Base-by-base conservation (phyloP, 2,329 filamentous ascomycete species). In the Pochonia chlamydosporia region DNA sequence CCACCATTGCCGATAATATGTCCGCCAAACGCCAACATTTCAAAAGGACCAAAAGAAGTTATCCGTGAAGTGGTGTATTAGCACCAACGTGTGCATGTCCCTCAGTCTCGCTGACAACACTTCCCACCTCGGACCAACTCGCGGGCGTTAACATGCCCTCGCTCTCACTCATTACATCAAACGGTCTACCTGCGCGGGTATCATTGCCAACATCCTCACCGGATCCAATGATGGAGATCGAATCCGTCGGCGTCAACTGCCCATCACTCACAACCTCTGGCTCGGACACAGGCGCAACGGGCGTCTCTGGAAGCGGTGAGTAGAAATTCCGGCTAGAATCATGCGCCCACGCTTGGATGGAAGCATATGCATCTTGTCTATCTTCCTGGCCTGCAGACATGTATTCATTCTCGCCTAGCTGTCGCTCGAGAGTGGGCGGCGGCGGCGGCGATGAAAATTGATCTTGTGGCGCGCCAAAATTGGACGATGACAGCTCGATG, bases 41-140 rank as follows among this genome's bases (percentile, higher is more conserved):
- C 20, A 35, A 28, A 28, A 28, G 25, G 18, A 23, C 13, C 26
- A 14, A 30, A 8, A 33, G 13, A 28, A 28, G 26, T 43, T 35
- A 48, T 16, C 16, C 23, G 20, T 44, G 28, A 16, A 44, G 16
- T 35, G 26, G 9, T n/a, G 20, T 5, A 26, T 21, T 39, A 16
- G 31, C 57, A 62, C 61, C 67, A n/a, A 58, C 56, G 10, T 60
- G 63, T 5, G 57, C 46, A 6, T 56, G 59, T 9, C 58, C 62
- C 42, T 80, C 76, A 54, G 64, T 75, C 59, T 81, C 77, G 58
- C 79, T 83, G 23, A 82, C 66, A 11, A 80, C 73, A 52, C 81
- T 84, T 49, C 79, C 81, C 13, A 85, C 73, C 58, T 85, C 81
- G 6, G 78, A 81, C 81, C 81, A 85, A 61, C 76, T 82, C 1